Conservation (phyloP, 805 yeast species). For the Yamadazyma phyllophila region DNA sequence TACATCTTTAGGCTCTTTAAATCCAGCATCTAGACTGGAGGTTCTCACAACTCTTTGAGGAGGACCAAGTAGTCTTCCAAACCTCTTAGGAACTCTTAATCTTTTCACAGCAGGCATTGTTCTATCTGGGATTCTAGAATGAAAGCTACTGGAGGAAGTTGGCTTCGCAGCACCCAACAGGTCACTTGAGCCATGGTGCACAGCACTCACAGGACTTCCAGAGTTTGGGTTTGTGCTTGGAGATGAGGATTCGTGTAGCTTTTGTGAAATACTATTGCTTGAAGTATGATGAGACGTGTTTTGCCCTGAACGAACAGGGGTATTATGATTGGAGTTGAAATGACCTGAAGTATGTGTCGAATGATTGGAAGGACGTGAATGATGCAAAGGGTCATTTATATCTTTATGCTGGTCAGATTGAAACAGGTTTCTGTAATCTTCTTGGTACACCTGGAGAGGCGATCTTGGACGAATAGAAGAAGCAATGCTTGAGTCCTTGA, state of each 20-base stretch:
- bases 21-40: not conserved
- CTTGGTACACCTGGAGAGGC: not conserved
- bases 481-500: too few species aligned
- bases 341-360: slow-evolving; percentile 3
- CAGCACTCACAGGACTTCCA: too few species aligned
- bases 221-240: too few species aligned
- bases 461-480: too few species aligned
- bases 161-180: not conserved
- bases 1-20: not conserved
- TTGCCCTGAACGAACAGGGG: not conserved
- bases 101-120: slow-evolving; percentile 22
- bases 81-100: slow-evolving; percentile 35
- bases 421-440: not conserved
- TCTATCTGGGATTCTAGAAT: slow-evolving; percentile 1
- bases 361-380: slow-evolving; percentile 3
- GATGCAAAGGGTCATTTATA: not conserved
- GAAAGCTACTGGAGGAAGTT: slow-evolving; percentile 4
- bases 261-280: too few species aligned
- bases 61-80: slow-evolving; percentile 45
- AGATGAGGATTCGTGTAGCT: too few species aligned
- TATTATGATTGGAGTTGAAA: not conserved
- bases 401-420: not conserved
- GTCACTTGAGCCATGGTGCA: not conserved
- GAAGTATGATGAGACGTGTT: too few species aligned
- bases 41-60: slow-evolving; percentile 41